A percentile compares a stretch with the other conserved stretches of the same genome.
Evolutionary conservation across 2,329 filamentous ascomycete genomes (phyloP).

Genomic region (Sphaerulina vaccinii): DNA sequence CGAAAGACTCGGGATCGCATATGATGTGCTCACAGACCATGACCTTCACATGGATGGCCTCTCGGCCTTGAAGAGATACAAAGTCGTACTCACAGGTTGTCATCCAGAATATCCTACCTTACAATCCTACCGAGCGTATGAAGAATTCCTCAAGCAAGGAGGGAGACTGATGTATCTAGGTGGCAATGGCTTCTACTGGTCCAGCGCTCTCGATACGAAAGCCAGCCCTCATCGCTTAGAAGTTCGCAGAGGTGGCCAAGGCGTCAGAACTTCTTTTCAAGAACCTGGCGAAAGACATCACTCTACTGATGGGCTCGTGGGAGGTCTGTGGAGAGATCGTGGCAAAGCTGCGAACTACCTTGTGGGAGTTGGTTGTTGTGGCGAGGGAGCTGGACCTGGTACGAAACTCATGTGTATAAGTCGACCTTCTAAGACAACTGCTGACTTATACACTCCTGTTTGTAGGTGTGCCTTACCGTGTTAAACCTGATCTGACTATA

Average conservation of each 20-base stretch:
- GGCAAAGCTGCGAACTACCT: constrained; percentile 8
- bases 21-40: background rate
- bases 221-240: background rate
- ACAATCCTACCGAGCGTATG: background rate
- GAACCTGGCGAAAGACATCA: background rate
- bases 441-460: too few relatives aligned
- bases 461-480: constrained; percentile 2
- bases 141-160: background rate
- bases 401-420: too few relatives aligned
- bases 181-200: background rate
- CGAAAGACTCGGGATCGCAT: background rate
- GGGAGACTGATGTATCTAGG: background rate
- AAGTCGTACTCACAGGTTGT: background rate
- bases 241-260: constrained; percentile 2
- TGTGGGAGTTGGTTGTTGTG: constrained; percentile 5
- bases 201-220: background rate
- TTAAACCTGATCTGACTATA: background rate
- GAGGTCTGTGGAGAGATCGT: constrained; percentile 3
- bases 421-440: too few relatives aligned
- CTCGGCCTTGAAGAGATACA: background rate
- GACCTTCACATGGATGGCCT: background rate
- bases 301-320: background rate
- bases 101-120: background rate
- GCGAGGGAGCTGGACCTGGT: constrained; percentile 3
- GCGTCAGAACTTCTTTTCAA: background rate